phyloP scores from a whole-genome alignment of 2,329 filamentous ascomycete species.

The Fusarium pilosicola region DNA sequence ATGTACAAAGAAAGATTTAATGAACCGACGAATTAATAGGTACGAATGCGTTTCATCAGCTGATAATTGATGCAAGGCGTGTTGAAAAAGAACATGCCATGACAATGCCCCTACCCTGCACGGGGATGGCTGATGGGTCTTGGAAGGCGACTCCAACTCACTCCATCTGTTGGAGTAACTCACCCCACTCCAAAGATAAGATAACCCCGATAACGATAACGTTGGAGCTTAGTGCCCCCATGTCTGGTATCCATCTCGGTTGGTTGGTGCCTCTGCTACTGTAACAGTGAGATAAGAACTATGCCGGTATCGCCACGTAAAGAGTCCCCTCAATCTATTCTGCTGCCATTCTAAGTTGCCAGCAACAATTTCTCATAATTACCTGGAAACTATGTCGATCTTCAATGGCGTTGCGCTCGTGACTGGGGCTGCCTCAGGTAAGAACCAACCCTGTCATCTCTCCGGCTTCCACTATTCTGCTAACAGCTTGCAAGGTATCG shows the following conservation, averaged over 20 bases:
- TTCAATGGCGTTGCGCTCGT: conserved; percentile 19
- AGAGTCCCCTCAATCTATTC: neutral
- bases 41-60: fast-evolving
- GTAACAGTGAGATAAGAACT: neutral
- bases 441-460: neutral
- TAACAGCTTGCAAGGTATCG: conserved; percentile 2
- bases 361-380: fast-evolving
- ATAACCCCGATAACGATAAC: neutral
- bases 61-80: neutral
- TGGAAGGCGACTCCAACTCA: neutral
- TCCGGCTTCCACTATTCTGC: fast-evolving
- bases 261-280: neutral
- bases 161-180: neutral
- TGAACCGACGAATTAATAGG: too few relatives aligned
- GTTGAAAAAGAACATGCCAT: too few relatives aligned
- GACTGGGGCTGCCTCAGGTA: conserved; percentile 19
- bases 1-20: too few relatives aligned
- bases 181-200: neutral
- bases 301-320: neutral
- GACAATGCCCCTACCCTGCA: neutral
- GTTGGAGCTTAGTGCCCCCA: conserved; percentile 9
- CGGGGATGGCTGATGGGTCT: too few relatives aligned
- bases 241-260: neutral
- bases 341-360: fast-evolving
- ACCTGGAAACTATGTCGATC: neutral